These are phyloP conservation scores for Paraphaeosphaeria minitans DNA, from an alignment of 2,329 filamentous ascomycete genomes.

Conservation along the genomic window DNA sequence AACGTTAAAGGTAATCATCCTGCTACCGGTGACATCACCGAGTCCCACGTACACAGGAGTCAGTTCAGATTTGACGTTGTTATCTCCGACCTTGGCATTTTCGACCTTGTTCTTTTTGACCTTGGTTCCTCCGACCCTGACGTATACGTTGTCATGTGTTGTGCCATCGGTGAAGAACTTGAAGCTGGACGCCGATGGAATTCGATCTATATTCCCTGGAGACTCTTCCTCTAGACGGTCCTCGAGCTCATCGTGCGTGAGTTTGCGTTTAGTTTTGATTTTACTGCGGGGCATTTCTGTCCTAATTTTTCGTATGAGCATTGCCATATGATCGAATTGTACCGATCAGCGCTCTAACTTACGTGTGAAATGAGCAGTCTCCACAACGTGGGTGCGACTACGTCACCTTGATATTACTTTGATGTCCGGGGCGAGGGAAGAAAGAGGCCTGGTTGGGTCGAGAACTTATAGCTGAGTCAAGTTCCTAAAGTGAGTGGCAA, in stretches of 20 bases:
- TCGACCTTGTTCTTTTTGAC: background rate
- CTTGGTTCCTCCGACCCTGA: background rate
- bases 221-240: background rate
- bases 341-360: background rate
- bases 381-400: too few species aligned
- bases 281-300: background rate
- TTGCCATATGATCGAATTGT: background rate
- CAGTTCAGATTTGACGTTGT: background rate
- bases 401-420: too few species aligned
- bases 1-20: background rate
- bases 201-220: background rate
- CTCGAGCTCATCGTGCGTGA: background rate
- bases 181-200: background rate
- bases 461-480: too few species aligned
- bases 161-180: constrained; percentile 6
- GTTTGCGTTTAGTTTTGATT: background rate
- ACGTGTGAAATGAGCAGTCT: background rate
- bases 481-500: too few species aligned
- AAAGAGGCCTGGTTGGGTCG: too few species aligned
- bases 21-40: background rate
- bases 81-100: background rate
- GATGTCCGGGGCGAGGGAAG: too few species aligned
- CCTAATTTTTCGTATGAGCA: background rate
- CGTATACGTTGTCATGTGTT: background rate
- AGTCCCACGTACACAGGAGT: background rate